phyloP scores from a whole-genome alignment of 176 grass and related monocot species.

The Neostapfia colusana region DNA sequence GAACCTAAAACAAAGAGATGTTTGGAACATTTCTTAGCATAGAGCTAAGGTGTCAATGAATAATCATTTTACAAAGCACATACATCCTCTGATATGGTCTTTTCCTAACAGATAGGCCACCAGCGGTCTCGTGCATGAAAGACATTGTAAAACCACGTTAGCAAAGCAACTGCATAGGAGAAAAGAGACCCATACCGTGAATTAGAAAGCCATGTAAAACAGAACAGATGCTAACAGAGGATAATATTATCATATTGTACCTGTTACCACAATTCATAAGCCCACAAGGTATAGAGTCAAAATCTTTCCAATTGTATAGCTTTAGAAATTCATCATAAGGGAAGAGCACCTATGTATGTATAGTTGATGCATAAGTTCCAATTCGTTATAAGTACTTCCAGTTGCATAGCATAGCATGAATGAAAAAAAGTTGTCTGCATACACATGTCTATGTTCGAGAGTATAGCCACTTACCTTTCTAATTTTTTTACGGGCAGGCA shows the following conservation, averaged over 20 bases:
- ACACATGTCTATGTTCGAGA: neutral
- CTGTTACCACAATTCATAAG: slow-evolving; percentile 98
- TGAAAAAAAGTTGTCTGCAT: slow-evolving; percentile 27
- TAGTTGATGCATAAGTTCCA: neutral
- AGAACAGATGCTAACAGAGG: slow-evolving; percentile 7
- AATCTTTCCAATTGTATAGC: slow-evolving; percentile 75
- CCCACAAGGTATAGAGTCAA: slow-evolving; percentile 67
- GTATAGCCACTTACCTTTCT: slow-evolving; percentile 45
- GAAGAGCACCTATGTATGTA: slow-evolving; percentile 67
- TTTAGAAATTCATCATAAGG: slow-evolving; percentile 90
- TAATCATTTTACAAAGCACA: slow-evolving; percentile 37
- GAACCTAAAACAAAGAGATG: slow-evolving; percentile 53
- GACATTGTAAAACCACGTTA: slow-evolving; percentile 98
- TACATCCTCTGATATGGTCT: slow-evolving; percentile 80
- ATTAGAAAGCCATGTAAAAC: slow-evolving; percentile 30
- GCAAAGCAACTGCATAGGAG: slow-evolving; percentile 84
- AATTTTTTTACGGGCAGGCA: slow-evolving; percentile 46
- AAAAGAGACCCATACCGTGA: slow-evolving; percentile 39
- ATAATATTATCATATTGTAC: slow-evolving; percentile 35
- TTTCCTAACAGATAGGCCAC: slow-evolving; percentile 83
- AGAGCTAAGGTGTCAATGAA: slow-evolving; percentile 31
- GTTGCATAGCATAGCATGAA: slow-evolving; percentile 12
- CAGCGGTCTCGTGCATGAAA: slow-evolving; percentile 84
- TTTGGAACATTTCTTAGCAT: slow-evolving; percentile 7
- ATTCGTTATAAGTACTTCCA: neutral